Evolutionary conservation across 1,284 basidiomycete genomes (phyloP).

Genomic region (Chalciporus sp.): DNA sequence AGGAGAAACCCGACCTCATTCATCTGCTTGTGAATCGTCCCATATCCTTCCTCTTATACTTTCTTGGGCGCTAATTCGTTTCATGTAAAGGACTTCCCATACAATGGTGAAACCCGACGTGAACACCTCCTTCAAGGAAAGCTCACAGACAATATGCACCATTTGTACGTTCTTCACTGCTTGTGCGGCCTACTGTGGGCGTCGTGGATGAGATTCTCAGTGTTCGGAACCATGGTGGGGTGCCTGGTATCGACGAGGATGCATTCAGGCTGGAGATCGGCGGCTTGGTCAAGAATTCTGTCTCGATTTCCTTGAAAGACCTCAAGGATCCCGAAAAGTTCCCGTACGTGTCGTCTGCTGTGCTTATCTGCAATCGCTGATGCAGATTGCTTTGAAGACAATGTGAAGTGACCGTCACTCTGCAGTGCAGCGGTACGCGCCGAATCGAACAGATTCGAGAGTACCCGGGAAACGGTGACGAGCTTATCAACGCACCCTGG

Average conservation of each 20-base stretch:
- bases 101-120: conserved; percentile 19
- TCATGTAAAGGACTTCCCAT: conserved; percentile 15
- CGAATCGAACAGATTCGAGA: conserved; percentile 55
- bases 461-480: conserved; percentile 62
- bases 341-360: conserved; percentile 4
- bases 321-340: conserved; percentile 19
- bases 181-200: not conserved
- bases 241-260: conserved; percentile 20
- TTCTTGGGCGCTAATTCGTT: not conserved
- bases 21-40: conserved; percentile 51
- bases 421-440: conserved; percentile 58
- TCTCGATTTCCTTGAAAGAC: conserved; percentile 19
- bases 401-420: conserved; percentile 50
- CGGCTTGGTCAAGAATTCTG: conserved; percentile 12
- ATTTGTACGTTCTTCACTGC: conserved; percentile 13
- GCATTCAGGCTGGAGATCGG: conserved; percentile 14
- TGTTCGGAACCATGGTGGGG: conserved; percentile 18
- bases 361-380: not conserved
- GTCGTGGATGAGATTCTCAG: not conserved
- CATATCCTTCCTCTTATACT: not conserved
- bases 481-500: conserved; percentile 58
- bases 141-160: conserved; percentile 18
- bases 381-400: conserved; percentile 46
- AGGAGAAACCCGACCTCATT: conserved; percentile 56
- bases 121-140: conserved; percentile 17